Evolutionary conservation across 441 rosid species (phyloP), one percentile per base, ranked within the genome.

Genomic region (Omphalea diandra): DNA sequence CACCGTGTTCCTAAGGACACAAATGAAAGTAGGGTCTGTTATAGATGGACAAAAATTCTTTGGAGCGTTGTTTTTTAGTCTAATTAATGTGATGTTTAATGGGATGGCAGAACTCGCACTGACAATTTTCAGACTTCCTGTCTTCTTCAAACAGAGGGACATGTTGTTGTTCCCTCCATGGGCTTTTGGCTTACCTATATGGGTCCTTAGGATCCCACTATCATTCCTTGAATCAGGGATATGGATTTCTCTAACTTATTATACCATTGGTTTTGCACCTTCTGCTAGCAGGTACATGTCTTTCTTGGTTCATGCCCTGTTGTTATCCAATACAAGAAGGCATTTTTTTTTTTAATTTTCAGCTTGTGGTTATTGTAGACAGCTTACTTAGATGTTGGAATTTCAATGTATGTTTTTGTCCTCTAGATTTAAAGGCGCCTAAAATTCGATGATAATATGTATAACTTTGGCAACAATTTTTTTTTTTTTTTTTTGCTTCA

Each of bases 91-190:
- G 78, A 90, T 84, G 94, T 94, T 91, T 77, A 94, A 92, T 76
- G 98, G 99, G 22, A 78, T 87, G 72, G 76, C 94, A 0, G 98
- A 94, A 77, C 85, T 94, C 22, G 74, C 94, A 0, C 44, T 94
- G 80, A 82, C 82, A 53, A 73, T 91, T 24, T 70, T 56, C 63
- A 86, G 93, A 78, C 93, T 94, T 74, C 94, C 96, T 7, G 93
- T 89, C 69, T 89, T 88, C 75, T 92, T 81, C 81, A 94, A 89
- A 81, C 97, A 94, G 49, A 87, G 98, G 52, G 98, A 94, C 63
- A 86, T 87, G 46, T 54, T 88, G 72, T 88, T 93, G 72, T 86
- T 86, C 67, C 99, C 99, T 11, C 83, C 88, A 5, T 92, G 98
- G 99, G 80, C 95, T 41, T 94, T 77, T 73, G 81, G 88, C 0